These are phyloP conservation scores for Geotrichum phurueaensis DNA, from an alignment of 1,139 yeast species.

Conservation along the genomic window DNA sequence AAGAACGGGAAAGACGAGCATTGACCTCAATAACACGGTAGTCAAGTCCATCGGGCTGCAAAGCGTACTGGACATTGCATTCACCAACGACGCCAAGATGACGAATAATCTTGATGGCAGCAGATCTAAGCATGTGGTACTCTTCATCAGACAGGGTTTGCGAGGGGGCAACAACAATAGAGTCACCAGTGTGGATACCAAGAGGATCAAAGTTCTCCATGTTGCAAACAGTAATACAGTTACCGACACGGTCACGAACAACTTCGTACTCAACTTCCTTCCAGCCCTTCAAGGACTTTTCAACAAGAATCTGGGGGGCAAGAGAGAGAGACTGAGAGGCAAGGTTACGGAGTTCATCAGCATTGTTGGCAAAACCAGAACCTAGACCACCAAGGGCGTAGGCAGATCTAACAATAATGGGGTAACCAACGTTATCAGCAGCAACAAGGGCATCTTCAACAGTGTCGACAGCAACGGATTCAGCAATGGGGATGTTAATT, in stretches of 20 bases:
- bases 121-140: constrained; percentile 95
- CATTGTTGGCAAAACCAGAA: constrained; percentile 89
- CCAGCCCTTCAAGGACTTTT: constrained; percentile 98
- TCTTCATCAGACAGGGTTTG: constrained; percentile 97
- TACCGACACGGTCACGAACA: constrained; percentile 94
- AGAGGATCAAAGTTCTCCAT: constrained; percentile 99
- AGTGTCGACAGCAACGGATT: constrained; percentile 88
- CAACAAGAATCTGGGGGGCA: constrained; percentile 92
- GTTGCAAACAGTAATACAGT: constrained; percentile 98
- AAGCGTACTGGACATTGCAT: constrained; percentile 96
- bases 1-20: constrained; percentile 95
- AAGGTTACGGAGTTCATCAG: constrained; percentile 73
- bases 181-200: constrained; percentile 98
- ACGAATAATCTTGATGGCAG: constrained; percentile 95
- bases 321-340: constrained; percentile 83
- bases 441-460: constrained; percentile 90
- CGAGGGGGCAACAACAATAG: constrained; percentile 97
- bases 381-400: constrained; percentile 97
- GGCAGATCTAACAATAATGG: constrained; percentile 96
- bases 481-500: constrained; percentile 91
- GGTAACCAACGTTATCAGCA: constrained; percentile 83
- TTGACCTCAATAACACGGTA: constrained; percentile 97
- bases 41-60: constrained; percentile 91
- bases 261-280: constrained; percentile 98
- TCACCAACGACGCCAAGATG: constrained; percentile 99